Percentiles rank a stretch among this genome's conserved stretches.
Evolutionary conservation across 768 basidiomycete genomes (phyloP).

Genomic region (Russula olivacea): DNA sequence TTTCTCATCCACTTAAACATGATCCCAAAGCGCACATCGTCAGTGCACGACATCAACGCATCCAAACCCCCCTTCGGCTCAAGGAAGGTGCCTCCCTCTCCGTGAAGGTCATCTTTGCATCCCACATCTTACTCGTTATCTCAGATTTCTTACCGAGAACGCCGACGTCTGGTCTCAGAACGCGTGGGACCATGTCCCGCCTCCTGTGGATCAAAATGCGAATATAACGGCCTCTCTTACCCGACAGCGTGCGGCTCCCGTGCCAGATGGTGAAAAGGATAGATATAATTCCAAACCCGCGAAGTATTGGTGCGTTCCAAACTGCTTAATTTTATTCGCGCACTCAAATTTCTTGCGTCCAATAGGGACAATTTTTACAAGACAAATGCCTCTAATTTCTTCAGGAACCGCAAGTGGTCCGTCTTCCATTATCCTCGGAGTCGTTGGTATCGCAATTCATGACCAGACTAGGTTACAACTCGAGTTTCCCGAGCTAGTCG

Average conservation of each 20-base stretch:
- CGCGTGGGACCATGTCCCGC: conserved; percentile 88
- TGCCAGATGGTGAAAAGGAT: conserved; percentile 62
- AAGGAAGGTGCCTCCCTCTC: conserved; percentile 38
- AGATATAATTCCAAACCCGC: conserved; percentile 71
- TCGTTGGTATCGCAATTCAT: no score
- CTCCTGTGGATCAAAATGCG: conserved; percentile 75
- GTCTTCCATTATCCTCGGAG: neutral
- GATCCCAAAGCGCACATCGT: conserved; percentile 44
- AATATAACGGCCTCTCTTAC: conserved; percentile 62
- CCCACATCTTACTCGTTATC: neutral
- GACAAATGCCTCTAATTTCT: conserved; percentile 80
- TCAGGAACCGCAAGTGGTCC: conserved; percentile 89
- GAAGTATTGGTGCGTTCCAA: conserved; percentile 54
- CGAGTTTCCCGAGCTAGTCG: conserved; percentile 89
- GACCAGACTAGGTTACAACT: conserved; percentile 60
- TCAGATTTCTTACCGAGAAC: conserved; percentile 63
- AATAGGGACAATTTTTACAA: conserved; percentile 93
- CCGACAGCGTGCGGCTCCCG: conserved; percentile 66
- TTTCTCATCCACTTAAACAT: neutral
- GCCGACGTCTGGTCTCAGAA: conserved; percentile 81
- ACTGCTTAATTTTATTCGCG: neutral
- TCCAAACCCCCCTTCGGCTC: conserved; percentile 68
- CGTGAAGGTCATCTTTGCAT: neutral
- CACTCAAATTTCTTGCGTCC: conserved; percentile 3
- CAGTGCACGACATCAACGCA: conserved; percentile 53